These are phyloP conservation scores for Globisporangium paddicum DNA, from an alignment of 352 stramenopile genomes.

Conservation along the genomic window DNA sequence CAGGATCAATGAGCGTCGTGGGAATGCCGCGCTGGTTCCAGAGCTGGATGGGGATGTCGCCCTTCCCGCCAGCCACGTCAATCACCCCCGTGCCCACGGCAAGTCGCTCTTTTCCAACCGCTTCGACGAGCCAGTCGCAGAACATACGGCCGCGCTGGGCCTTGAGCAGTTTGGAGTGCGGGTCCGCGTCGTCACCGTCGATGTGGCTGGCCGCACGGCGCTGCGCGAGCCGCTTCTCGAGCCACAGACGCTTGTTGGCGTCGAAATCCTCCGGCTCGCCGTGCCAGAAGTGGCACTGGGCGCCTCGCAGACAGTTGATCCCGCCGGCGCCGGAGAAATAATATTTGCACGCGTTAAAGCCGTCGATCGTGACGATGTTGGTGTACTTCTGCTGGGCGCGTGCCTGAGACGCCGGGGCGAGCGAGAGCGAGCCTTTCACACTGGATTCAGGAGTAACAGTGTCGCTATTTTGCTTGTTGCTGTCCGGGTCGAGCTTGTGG, in stretches of 20 bases:
- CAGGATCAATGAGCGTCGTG: slow-evolving; percentile 83
- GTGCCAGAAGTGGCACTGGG: slow-evolving; percentile 81
- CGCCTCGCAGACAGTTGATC: slow-evolving; percentile 57
- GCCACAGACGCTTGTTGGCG: slow-evolving; percentile 59
- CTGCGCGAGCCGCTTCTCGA: slow-evolving; percentile 58
- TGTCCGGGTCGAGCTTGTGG: slow-evolving; percentile 22
- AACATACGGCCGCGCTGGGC: slow-evolving; percentile 70
- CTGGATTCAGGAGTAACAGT: neutral
- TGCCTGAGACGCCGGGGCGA: slow-evolving; percentile 52
- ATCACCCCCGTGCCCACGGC: slow-evolving; percentile 61
- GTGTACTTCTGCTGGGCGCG: slow-evolving; percentile 58
- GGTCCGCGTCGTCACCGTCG: slow-evolving; percentile 51
- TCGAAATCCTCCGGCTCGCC: slow-evolving; percentile 55
- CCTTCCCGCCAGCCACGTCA: slow-evolving; percentile 87
- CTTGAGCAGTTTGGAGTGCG: slow-evolving; percentile 69
- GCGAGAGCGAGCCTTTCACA: slow-evolving; percentile 36
- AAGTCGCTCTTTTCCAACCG: slow-evolving; percentile 40
- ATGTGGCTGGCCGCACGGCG: slow-evolving; percentile 48
- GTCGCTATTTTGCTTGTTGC: neutral
- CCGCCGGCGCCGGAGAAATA: slow-evolving; percentile 71
- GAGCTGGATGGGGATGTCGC: slow-evolving; percentile 82
- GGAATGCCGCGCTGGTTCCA: slow-evolving; percentile 72
- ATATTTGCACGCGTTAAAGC: slow-evolving; percentile 84
- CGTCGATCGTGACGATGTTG: slow-evolving; percentile 76
- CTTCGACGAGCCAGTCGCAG: slow-evolving; percentile 75